A percentile compares a stretch with the other conserved stretches of the same genome.
Conservation (phyloP, 129 eudicot species). For the Pittosporum tobira region DNA sequence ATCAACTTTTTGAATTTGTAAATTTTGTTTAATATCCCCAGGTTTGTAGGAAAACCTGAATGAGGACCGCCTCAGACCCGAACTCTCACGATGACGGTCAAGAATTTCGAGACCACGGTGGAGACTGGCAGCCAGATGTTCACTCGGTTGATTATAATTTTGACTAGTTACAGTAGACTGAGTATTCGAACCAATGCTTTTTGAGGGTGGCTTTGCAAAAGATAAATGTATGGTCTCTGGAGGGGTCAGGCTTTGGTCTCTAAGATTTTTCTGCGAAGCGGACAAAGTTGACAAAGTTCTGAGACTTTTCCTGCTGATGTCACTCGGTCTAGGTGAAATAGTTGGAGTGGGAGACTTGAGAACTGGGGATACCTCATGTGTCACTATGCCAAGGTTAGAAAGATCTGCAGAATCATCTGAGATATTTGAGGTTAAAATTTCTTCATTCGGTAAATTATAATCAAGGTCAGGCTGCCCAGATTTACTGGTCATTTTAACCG, state of each 20-base stretch:
- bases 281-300: conserved; percentile 49
- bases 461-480: conserved; percentile 13
- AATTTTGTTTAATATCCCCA: conserved; percentile 32
- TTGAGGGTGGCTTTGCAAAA: conserved; percentile 35
- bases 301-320: conserved; percentile 54
- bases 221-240: conserved; percentile 22
- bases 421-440: conserved; percentile 22
- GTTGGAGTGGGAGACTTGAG: conserved; percentile 64
- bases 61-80: conserved; percentile 50
- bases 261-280: conserved; percentile 49
- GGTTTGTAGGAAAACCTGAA: conserved; percentile 79
- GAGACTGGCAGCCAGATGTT: conserved; percentile 76
- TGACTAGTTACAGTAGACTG: conserved; percentile 15
- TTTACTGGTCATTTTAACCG: conserved; percentile 8
- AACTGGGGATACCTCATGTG: conserved; percentile 33
- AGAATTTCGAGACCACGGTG: conserved; percentile 71
- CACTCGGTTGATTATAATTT: conserved; percentile 34
- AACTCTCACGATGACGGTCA: conserved; percentile 45
- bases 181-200: conserved; percentile 27
- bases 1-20: conserved; percentile 54
- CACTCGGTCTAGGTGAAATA: conserved; percentile 48
- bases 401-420: conserved; percentile 20
- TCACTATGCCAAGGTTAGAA: conserved; percentile 29
- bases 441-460: conserved; percentile 11
- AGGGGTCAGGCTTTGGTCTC: conserved; percentile 11